Base-by-base conservation (phyloP, 176 grass and related monocot species). In the Themeda triandra region DNA sequence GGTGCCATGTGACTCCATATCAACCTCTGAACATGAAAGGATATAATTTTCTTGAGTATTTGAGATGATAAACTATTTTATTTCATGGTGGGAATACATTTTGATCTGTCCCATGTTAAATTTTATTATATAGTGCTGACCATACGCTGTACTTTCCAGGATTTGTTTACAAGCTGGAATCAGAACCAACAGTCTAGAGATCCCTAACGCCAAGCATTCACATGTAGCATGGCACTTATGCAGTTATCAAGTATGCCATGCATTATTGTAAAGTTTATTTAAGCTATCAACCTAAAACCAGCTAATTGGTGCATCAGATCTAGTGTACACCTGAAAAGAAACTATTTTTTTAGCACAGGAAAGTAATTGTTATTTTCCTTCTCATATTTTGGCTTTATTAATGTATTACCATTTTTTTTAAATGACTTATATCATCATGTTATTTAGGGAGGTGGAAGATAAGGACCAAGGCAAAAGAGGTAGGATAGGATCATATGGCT, bases 1-100 rank as follows among this genome's bases (percentile, higher is more conserved):
- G 33, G 48, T 68, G 67, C 75, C 84, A 90, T 87, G 88, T 87
- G 88, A 90, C 88, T 68, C 84, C 88, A 83, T 87, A 87, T 79
- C 84, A 80, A 35, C 73, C 75, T 73, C 79, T 86, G 84, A 74
- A 73, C 84, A 80, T 80, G 24, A 78, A 77, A 78, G 48, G 73
- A 39, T 62, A 86, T 87, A 45, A 51, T 79, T 83, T 78, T 18
- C 7, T 63, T 2, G 9, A 44, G 72, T 64, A 78, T 56, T 44
- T 46, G 40, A 6, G 32, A 86, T 69, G 74, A 87, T 90, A 83
- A 87, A 87, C 60, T 90, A 87, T 83, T 90, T 90, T 90, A 90
- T 79, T 83, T 68, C 84, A 49, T 87, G 67, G 84, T 83, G 84
- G 76, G 80, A 74, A 87, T 90, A 79, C 68, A 83, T 86, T 86